phyloP scores from a whole-genome alignment of 441 rosid genomes.

The Hura crepitans region DNA sequence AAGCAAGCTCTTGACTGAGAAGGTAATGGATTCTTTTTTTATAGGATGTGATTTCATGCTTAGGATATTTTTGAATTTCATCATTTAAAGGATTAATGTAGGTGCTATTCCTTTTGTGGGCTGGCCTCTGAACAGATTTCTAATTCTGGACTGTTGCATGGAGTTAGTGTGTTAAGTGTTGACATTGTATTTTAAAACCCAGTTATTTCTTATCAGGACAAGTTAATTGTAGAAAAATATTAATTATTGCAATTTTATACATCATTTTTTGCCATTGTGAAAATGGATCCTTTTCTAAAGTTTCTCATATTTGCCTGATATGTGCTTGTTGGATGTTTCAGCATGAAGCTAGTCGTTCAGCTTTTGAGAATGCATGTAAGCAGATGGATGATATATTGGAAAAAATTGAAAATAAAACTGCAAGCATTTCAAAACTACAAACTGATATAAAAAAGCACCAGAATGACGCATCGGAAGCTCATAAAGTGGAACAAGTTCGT shows the following conservation, averaged over 20 bases:
- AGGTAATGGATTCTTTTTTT: conserved; percentile 40
- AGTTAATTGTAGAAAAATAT: neutral
- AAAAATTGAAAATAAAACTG: conserved; percentile 47
- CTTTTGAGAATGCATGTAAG: conserved; percentile 73
- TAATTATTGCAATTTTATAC: neutral
- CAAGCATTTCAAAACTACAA: conserved; percentile 41
- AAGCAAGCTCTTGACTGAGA: conserved; percentile 67
- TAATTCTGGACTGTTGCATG: neutral
- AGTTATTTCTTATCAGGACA: neutral
- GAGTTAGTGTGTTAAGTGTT: neutral
- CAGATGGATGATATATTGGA: conserved; percentile 55
- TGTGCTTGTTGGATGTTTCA: conserved; percentile 33
- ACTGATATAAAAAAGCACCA: conserved; percentile 55
- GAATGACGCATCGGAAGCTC: conserved; percentile 64
- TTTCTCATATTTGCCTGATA: conserved; percentile 19
- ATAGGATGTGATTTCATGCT: neutral
- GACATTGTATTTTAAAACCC: neutral
- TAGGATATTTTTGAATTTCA: neutral
- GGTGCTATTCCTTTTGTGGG: neutral
- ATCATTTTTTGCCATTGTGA: neutral
- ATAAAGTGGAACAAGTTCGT: conserved; percentile 63
- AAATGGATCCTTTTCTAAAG: neutral
- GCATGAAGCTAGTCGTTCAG: conserved; percentile 76
- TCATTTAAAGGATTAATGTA: neutral
- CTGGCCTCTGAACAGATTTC: neutral